phyloP scores from a whole-genome alignment of 2,329 filamentous ascomycete genomes.

The Bipolaris cookei region DNA sequence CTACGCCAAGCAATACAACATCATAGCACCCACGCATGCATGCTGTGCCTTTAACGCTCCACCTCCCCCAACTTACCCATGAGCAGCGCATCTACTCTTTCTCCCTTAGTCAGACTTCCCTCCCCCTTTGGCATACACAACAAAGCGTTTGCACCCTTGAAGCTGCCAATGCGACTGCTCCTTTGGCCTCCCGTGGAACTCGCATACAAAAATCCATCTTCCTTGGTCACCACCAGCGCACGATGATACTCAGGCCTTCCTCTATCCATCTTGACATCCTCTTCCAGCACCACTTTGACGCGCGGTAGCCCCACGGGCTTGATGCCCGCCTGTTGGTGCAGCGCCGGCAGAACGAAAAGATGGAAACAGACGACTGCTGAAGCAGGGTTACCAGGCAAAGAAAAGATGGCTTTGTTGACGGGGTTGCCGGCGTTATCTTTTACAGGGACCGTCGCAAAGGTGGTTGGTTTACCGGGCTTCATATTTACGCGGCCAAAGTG shows the following conservation, averaged over 20 bases:
- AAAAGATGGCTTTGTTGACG: slow-evolving; percentile 77
- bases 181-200: slow-evolving; percentile 87
- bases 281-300: slow-evolving; percentile 72
- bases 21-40: no score
- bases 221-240: slow-evolving; percentile 69
- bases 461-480: slow-evolving; percentile 98
- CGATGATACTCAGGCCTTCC: slow-evolving; percentile 87
- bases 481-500: slow-evolving; percentile 96
- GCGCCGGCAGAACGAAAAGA: slow-evolving; percentile 86
- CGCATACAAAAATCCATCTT: slow-evolving; percentile 73
- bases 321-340: slow-evolving; percentile 78
- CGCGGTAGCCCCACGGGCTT: slow-evolving; percentile 71
- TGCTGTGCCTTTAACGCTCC: slow-evolving; percentile 2
- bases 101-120: slow-evolving; percentile 70
- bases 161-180: slow-evolving; percentile 86
- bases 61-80: slow-evolving; percentile 58
- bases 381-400: slow-evolving; percentile 90
- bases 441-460: slow-evolving; percentile 85
- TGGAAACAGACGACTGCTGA: slow-evolving; percentile 92
- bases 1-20: no score
- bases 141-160: slow-evolving; percentile 86
- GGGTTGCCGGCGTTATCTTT: slow-evolving; percentile 62
- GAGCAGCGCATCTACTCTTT: slow-evolving; percentile 76
- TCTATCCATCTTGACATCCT: slow-evolving; percentile 77
- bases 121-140: slow-evolving; percentile 73